Evolutionary conservation across 306 rosid genomes (phyloP), one percentile per base, ranked within the genome.

Genomic region (Cicer bijugum): DNA sequence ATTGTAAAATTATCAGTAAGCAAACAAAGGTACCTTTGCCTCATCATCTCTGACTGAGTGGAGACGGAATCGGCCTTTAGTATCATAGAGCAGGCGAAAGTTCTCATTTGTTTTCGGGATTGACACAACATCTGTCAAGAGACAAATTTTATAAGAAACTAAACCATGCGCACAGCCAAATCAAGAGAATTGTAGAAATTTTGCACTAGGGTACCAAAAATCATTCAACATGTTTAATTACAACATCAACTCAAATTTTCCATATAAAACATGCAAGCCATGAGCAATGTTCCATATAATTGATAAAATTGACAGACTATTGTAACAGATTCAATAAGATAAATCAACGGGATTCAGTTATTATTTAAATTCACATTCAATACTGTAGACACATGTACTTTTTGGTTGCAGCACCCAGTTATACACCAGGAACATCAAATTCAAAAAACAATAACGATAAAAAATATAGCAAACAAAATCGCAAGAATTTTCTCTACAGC

Each of bases 41-140:
- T 89, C 96, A 0, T 91, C 97, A 48, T 91, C 97, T 81, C 87
- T 88, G 74, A 91, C 67, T 0, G 96, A 85, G 78, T 89, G 93
- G 55, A 86, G 88, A 71, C 89, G 93, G 84, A 90, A 88, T 28
- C 90, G 39, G 1, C 65, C 65, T 7, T 58, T 58, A 16, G 65
- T 58, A 6, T 58, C 65, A 58, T 58, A 58, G 81, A 90, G 91
- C 64, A 90, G 93, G 53, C 90, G 96, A 76, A 88, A 88, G 47
- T 81, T 90, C 82, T 88, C 91, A 40, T 86, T 86, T 0, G 93
- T 86, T 66, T 90, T 88, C 0, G 96, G 96, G 64, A 90, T 88
- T 5, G 96, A 88, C 15, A 90, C 87, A 71, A 88, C 91, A 81
- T 90, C 93, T 88, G 85, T 20, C 39, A 12, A 8, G 17, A 68